A percentile compares a stretch with the other conserved stretches of the same genome.
Conservation (phyloP, 1,284 basidiomycete genomes). For the Cyathus olla region DNA sequence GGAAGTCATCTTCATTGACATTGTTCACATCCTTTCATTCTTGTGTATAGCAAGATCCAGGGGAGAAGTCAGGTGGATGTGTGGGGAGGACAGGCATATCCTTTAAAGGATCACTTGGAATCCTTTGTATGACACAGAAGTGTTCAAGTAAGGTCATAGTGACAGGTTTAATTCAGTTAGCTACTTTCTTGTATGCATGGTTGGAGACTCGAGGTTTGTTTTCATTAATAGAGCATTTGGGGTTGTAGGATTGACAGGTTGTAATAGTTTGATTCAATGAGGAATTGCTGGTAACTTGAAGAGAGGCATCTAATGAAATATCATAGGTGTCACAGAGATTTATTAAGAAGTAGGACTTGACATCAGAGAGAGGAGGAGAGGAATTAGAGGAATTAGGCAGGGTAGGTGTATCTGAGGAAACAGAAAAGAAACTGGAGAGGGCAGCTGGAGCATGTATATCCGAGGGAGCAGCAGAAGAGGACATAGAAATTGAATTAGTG, state of each 20-base stretch:
- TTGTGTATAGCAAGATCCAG: neutral
- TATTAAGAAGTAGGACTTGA: too few relatives aligned
- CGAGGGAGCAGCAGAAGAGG: too few relatives aligned
- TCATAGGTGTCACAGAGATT: too few relatives aligned
- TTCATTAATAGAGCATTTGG: neutral
- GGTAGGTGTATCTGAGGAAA: neutral
- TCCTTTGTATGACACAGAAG: neutral
- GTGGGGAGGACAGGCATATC: neutral
- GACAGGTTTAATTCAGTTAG: neutral
- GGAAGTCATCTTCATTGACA: constrained; percentile 21
- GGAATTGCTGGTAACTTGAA: too few relatives aligned
- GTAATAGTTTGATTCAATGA: too few relatives aligned
- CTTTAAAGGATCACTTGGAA: neutral
- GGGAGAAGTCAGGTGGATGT: too few relatives aligned
- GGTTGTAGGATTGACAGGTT: too few relatives aligned
- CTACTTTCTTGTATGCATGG: constrained; percentile 1
- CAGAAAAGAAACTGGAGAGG: too few relatives aligned
- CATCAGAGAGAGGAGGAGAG: too few relatives aligned
- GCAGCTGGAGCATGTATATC: too few relatives aligned
- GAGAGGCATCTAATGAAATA: too few relatives aligned
- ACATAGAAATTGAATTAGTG: too few relatives aligned
- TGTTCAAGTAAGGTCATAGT: neutral
- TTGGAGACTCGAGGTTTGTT: neutral
- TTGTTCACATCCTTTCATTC: constrained; percentile 12
- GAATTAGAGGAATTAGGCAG: neutral